Base-by-base conservation (phyloP, 768 basidiomycete species). In the Kwoniella shandongensis region DNA sequence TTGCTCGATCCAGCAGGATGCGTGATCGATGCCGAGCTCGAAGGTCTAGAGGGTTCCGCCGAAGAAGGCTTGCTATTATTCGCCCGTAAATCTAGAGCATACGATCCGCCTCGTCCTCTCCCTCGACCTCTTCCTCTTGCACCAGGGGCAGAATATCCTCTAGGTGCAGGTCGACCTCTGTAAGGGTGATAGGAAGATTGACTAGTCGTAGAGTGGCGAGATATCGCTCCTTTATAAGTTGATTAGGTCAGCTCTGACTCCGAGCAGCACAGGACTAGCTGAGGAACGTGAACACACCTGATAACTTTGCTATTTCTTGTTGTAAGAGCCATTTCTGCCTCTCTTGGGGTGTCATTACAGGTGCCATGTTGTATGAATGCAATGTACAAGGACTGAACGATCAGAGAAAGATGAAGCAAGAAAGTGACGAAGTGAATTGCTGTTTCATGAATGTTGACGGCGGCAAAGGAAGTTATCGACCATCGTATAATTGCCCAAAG, bases 291-390 rank as follows among this genome's bases (percentile, higher is more conserved):
- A 38, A 64, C 69, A 23, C 39, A 73, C 75, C 73, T 38, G 73
- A 70, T 8, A 76, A 53, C 47, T 72, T 74, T 38, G 75, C 75
- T 32, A 76, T 76, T 54, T 76, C 75, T 22, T 69, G 69, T 51
- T 73, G 65, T 4, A 76, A 44, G 2, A 70, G 57, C 30, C 66
- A 44, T 51, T 74, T 76, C 50, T 76, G 72, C 53, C 45, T 62
- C 45, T 74, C 67, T 27, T 61, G 32, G 17, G 62, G 51, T 15
- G 47, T 66, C 32, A 62, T 46, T 6, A 32, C 32, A 11, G 58
- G 55, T 4, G 62, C 57, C 62, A 64, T 64, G 25, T 15, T 39
- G 39, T 18, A 13, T 44, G 23, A 13, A 26, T 3, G 17, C 7
- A 25, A 47, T 35, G 30, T 10, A 47, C 7, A 35, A 7, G 12